Evolutionary conservation across 1,284 basidiomycete species (phyloP), one percentile per base, ranked within the genome.

Genomic region (Trichosporon sp.): DNA sequence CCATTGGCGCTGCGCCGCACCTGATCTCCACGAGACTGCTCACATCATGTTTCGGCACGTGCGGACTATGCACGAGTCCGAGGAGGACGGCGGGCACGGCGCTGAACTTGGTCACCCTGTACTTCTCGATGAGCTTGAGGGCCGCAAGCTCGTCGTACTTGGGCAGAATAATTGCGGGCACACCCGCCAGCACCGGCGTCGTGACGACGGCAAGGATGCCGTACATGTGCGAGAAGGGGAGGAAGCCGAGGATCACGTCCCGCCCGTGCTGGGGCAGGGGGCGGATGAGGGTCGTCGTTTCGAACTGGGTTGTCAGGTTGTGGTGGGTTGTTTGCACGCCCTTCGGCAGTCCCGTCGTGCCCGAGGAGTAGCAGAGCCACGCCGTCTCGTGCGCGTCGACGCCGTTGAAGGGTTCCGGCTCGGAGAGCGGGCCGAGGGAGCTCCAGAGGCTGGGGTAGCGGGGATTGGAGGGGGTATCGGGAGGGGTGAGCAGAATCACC

Each of bases 21-120:
- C 90, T 86, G 66, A 95, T 76, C 7, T 88, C 83, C 26, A 85
- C 82, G 5, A 96, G 79, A 2, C 88, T 88, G 3, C 86, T 87
- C 66, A 95, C 73, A 76, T 94, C 87, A 80, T 91, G 91, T 80
- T 91, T 87, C 64, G 89, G 87, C 1, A 91, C 87, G n/a, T 88
- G 89, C 86, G 84, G 81, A 51, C 83, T 83, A 70, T 85, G 75
- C 35, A 82, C 73, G 43, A 84, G 72, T 10, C 78, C 74, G 51
- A 96, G 89, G 1, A 94, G 84, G 56, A 97, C 90, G 0, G 94
- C 94, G 0, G 95, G 94, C 0, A 96, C 94, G 56, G 96, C 87
- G 4, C 93, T 84, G 0, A 87, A 79, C 48, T 84, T 81, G 0
- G 91, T 91, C 68, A 90, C 86, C 68, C 86, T 87, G 84, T 91